Percentiles rank a stretch among this genome's conserved stretches.
These are phyloP conservation scores for Neurospora sp. DNA, from an alignment of 2,329 filamentous ascomycete species.

Conservation along the genomic window DNA sequence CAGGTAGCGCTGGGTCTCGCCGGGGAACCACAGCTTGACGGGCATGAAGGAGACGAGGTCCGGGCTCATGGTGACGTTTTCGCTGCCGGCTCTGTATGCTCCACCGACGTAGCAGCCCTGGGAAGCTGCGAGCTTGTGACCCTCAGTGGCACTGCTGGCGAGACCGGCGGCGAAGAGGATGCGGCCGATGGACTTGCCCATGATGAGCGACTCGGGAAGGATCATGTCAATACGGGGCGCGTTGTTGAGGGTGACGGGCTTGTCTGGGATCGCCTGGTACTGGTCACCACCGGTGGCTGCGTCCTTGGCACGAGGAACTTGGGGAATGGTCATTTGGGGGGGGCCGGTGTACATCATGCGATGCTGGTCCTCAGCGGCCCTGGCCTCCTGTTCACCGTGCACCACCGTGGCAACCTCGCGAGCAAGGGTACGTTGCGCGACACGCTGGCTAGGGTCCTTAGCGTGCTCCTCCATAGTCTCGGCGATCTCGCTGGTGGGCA, in stretches of 20 bases:
- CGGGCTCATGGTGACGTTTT: slow-evolving; percentile 12
- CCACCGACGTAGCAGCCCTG: slow-evolving; percentile 53
- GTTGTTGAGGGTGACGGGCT: slow-evolving; percentile 29
- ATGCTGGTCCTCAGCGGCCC: slow-evolving; percentile 49
- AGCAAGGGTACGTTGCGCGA: slow-evolving; percentile 76
- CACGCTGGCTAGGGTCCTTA: slow-evolving; percentile 56
- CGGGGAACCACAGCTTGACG: slow-evolving; percentile 47
- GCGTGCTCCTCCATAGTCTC: slow-evolving; percentile 58
- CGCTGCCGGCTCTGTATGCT: slow-evolving; percentile 26
- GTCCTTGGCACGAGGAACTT: slow-evolving; percentile 5
- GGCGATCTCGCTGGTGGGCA: slow-evolving; percentile 60
- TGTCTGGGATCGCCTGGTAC: slow-evolving; percentile 12
- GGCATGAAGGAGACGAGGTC: slow-evolving; percentile 47
- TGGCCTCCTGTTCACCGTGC: slow-evolving; percentile 58
- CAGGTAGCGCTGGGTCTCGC: slow-evolving; percentile 49
- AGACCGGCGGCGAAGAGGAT: slow-evolving; percentile 53
- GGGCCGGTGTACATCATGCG: slow-evolving; percentile 33
- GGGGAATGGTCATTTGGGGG: slow-evolving; percentile 2
- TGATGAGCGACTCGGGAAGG: slow-evolving; percentile 48
- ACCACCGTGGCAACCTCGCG: slow-evolving; percentile 71
- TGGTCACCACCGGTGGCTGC: slow-evolving; percentile 7
- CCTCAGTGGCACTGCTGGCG: slow-evolving; percentile 44
- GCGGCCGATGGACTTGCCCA: slow-evolving; percentile 42
- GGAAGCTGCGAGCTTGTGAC: slow-evolving; percentile 43
- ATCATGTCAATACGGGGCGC: slow-evolving; percentile 44